Conservation (phyloP, 495 filamentous ascomycete species). For the Chaetomidium leptoderma region DNA sequence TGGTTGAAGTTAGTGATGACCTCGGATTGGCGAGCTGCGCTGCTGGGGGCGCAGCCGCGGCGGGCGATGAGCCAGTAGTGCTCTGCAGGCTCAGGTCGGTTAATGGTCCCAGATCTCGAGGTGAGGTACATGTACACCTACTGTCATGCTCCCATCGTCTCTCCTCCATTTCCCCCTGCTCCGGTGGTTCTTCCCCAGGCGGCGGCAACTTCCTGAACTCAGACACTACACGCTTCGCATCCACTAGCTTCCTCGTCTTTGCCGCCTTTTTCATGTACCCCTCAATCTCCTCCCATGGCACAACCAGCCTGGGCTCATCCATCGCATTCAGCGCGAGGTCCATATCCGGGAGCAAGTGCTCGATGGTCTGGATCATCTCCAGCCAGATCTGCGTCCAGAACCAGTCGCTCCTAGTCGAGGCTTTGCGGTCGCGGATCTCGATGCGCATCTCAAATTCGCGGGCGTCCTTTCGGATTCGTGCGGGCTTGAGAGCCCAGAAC, state of each 20-base stretch:
- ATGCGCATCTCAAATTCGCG: conserved; percentile 56
- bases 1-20: conserved; percentile 39
- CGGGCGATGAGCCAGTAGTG: conserved; percentile 62
- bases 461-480: conserved; percentile 51
- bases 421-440: conserved; percentile 54
- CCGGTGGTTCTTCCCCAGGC: conserved; percentile 28
- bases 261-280: conserved; percentile 52
- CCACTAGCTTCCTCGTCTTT: conserved; percentile 41
- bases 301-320: conserved; percentile 65
- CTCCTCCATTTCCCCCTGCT: conserved; percentile 24
- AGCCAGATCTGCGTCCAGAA: conserved; percentile 64
- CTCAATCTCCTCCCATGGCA: conserved; percentile 62
- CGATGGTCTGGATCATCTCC: conserved; percentile 53
- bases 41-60: conserved; percentile 57
- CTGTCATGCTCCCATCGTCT: conserved; percentile 44
- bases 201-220: conserved; percentile 34
- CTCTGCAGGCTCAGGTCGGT: conserved; percentile 32
- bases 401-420: conserved; percentile 50
- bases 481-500: conserved; percentile 61
- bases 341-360: conserved; percentile 63
- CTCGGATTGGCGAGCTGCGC: conserved; percentile 48
- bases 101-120: background rate
- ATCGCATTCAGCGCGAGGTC: conserved; percentile 64
- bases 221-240: conserved; percentile 29
- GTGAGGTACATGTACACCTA: conserved; percentile 24